Evolutionary conservation across 495 filamentous ascomycete genomes (phyloP).

Genomic region (Jackrogersella minutella): DNA sequence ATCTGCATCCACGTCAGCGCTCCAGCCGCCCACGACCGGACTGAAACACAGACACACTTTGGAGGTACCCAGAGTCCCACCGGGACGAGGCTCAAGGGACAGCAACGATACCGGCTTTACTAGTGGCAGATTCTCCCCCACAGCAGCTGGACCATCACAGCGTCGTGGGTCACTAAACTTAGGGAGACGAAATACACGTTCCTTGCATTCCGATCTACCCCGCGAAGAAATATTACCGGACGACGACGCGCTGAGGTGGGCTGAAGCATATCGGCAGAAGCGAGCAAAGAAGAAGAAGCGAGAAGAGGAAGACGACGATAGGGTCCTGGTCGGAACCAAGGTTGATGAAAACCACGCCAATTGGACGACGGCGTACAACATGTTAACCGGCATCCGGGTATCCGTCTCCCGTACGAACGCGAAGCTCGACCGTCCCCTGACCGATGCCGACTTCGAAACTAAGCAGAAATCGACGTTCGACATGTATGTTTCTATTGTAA

Average conservation of each 20-base stretch:
- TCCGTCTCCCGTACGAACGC: slow-evolving; percentile 96
- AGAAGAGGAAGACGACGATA: slow-evolving; percentile 92
- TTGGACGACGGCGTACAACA: slow-evolving; percentile 98
- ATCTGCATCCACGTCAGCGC: slow-evolving; percentile 50
- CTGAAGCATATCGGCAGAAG: slow-evolving; percentile 90
- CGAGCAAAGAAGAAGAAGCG: slow-evolving; percentile 81
- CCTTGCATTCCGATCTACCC: slow-evolving; percentile 81
- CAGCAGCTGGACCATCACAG: slow-evolving; percentile 51
- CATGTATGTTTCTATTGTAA: slow-evolving; percentile 65
- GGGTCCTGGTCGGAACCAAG: slow-evolving; percentile 95
- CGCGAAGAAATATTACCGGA: slow-evolving; percentile 86
- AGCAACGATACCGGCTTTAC: slow-evolving; percentile 71
- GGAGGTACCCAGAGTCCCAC: slow-evolving; percentile 74
- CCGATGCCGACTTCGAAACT: slow-evolving; percentile 87
- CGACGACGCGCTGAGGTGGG: slow-evolving; percentile 90
- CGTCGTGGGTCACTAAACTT: slow-evolving; percentile 84
- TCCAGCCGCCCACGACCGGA: slow-evolving; percentile 54
- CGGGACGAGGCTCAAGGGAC: slow-evolving; percentile 60
- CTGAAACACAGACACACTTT: slow-evolving; percentile 88
- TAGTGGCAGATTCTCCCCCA: slow-evolving; percentile 88
- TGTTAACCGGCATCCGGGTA: slow-evolving; percentile 98
- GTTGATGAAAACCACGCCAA: slow-evolving; percentile 98
- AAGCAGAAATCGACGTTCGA: slow-evolving; percentile 99
- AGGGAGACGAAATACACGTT: slow-evolving; percentile 80
- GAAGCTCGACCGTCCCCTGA: slow-evolving; percentile 89